A percentile compares a stretch with the other conserved stretches of the same genome.
Evolutionary conservation across 176 grass and related monocot species (phyloP).

Genomic region (Olyra latifolia): DNA sequence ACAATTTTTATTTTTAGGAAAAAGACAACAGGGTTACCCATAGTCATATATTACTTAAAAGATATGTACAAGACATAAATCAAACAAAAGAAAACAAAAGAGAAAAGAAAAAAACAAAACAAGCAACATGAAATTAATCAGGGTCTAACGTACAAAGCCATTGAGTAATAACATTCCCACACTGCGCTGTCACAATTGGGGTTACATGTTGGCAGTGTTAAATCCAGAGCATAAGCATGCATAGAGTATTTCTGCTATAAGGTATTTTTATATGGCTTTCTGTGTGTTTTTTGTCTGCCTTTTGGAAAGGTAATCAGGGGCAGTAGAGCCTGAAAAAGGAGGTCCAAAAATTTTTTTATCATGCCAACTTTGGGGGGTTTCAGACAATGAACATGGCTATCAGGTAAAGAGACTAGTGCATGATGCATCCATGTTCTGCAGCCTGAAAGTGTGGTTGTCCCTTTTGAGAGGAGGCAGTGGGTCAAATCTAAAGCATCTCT

Average conservation of each 20-base stretch:
- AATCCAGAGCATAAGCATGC: background rate
- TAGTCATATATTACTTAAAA: no score
- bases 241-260: background rate
- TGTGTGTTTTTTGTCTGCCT: constrained; percentile 22
- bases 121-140: no score
- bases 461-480: constrained; percentile 17
- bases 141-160: no score
- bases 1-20: no score
- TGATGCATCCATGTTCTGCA: constrained; percentile 28
- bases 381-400: constrained; percentile 29
- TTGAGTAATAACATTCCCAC: no score
- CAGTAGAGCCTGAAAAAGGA: background rate
- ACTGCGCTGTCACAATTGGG: no score
- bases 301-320: constrained; percentile 19
- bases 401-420: constrained; percentile 24
- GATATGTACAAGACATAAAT: no score
- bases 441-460: constrained; percentile 29
- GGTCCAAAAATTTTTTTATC: background rate
- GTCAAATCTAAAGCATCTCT: constrained; percentile 42
- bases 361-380: constrained; percentile 18
- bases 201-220: background rate
- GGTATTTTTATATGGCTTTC: background rate
- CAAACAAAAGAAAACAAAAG: no score
- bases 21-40: no score
- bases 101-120: no score